A percentile compares a stretch with the other conserved stretches of the same genome.
phyloP scores from a whole-genome alignment of 208 protist species.

The Trypanosoma theileri region DNA sequence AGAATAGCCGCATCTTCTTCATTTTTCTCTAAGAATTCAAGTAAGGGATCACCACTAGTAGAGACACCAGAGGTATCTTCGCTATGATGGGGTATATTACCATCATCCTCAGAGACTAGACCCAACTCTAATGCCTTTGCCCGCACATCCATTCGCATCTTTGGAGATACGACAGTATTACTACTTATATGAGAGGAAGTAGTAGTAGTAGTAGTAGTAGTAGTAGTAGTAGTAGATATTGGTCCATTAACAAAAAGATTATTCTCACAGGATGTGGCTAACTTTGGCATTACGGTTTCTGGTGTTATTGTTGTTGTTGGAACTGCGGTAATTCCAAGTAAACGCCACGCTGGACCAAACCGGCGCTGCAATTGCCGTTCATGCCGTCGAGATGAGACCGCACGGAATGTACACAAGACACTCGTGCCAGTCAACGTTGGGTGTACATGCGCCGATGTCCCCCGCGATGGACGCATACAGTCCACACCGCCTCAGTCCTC shows the following conservation, averaged over 20 bases:
- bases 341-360: constrained; percentile 54
- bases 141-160: background rate
- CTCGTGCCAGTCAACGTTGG: background rate
- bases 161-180: too few relatives aligned
- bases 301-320: background rate
- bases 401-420: background rate
- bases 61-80: background rate
- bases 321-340: constrained; percentile 15
- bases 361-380: constrained; percentile 45
- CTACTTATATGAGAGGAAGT: too few relatives aligned
- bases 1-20: constrained; percentile 71
- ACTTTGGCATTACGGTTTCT: background rate
- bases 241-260: background rate
- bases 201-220: too few relatives aligned
- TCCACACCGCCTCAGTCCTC: background rate
- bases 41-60: constrained; percentile 36
- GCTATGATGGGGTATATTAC: background rate
- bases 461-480: constrained; percentile 10
- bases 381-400: constrained; percentile 27
- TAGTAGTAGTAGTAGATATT: background rate
- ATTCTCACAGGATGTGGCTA: background rate
- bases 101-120: constrained; percentile 8
- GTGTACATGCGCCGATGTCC: background rate
- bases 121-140: constrained; percentile 16
- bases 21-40: constrained; percentile 66